A percentile compares a stretch with the other conserved stretches of the same genome.
These are phyloP conservation scores for Aspergillus incahuasiensis DNA, from an alignment of 495 filamentous ascomycete genomes.

Conservation along the genomic window DNA sequence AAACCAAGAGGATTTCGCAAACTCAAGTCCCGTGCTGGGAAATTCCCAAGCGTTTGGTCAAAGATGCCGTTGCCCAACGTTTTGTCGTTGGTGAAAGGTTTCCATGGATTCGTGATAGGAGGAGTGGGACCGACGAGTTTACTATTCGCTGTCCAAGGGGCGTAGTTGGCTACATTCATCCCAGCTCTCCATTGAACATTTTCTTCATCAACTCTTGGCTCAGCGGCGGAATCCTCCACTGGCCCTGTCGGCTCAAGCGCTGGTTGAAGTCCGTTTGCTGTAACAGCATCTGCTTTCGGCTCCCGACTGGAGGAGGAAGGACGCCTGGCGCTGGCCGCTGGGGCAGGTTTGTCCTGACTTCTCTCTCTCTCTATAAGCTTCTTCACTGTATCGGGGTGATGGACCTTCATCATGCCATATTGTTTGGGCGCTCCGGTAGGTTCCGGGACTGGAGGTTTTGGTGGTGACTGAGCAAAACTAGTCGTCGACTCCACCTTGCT, in stretches of 20 bases:
- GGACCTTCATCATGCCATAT: slow-evolving; percentile 58
- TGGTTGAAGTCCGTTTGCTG: slow-evolving; percentile 26
- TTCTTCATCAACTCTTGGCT: slow-evolving; percentile 33
- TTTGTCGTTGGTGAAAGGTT: slow-evolving; percentile 63
- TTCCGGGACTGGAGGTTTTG: slow-evolving; percentile 51
- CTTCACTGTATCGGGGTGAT: slow-evolving; percentile 47
- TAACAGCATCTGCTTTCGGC: slow-evolving; percentile 25
- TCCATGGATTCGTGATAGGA: slow-evolving; percentile 64
- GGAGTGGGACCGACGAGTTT: slow-evolving; percentile 34
- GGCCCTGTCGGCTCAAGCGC: slow-evolving; percentile 19
- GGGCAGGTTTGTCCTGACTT: slow-evolving; percentile 30
- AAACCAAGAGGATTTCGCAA: slow-evolving; percentile 36
- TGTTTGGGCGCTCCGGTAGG: slow-evolving; percentile 50
- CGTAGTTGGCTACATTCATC: slow-evolving; percentile 33
- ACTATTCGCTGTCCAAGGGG: slow-evolving; percentile 36
- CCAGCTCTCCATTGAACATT: slow-evolving; percentile 35
- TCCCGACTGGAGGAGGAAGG: slow-evolving; percentile 34
- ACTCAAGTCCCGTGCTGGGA: slow-evolving; percentile 35
- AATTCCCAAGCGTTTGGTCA: slow-evolving; percentile 53
- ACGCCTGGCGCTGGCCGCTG: slow-evolving; percentile 24
- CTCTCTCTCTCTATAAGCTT: slow-evolving; percentile 39
- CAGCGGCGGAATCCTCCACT: slow-evolving; percentile 15
- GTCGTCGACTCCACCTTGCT: slow-evolving; percentile 25
- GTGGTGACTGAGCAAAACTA: slow-evolving; percentile 37
- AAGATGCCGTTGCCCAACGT: slow-evolving; percentile 79